These are phyloP conservation scores for Diaporthe australafricana DNA, from an alignment of 2,329 filamentous ascomycete species.

Conservation along the genomic window DNA sequence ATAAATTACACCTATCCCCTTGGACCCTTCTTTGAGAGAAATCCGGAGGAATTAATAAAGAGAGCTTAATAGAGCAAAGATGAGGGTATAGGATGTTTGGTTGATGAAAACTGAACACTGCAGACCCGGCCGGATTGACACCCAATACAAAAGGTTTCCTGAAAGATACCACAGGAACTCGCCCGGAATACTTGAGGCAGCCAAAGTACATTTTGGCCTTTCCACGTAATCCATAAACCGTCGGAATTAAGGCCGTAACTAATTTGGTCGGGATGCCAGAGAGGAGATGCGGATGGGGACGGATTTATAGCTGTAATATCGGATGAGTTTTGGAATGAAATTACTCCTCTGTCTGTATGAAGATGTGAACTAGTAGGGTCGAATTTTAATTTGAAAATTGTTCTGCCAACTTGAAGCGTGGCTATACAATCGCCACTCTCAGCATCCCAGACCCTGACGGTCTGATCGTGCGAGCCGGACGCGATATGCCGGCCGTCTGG, in stretches of 20 bases:
- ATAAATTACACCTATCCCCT: too few relatives aligned
- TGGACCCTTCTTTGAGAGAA: too few relatives aligned
- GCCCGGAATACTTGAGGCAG: neutral
- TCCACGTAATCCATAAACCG: neutral
- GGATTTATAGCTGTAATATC: too few relatives aligned
- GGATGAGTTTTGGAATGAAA: too few relatives aligned
- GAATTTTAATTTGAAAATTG: neutral
- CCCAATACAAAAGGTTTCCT: neutral
- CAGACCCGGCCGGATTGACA: neutral
- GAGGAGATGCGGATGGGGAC: neutral
- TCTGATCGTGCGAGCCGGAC: neutral
- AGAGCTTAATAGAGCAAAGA: neutral
- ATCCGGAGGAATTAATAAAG: neutral
- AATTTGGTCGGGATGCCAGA: too few relatives aligned
- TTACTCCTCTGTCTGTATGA: neutral
- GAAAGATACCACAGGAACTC: neutral
- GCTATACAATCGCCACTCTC: constrained; percentile 20
- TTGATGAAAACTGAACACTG: neutral
- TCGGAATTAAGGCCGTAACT: neutral
- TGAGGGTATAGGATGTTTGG: too few relatives aligned
- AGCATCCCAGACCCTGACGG: neutral
- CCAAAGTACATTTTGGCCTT: neutral
- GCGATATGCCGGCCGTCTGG: constrained; percentile 14
- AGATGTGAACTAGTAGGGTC: neutral
- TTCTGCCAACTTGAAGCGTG: constrained; percentile 36